Evolutionary conservation across 2,329 filamentous ascomycete species (phyloP).

Genomic region (Didymella keratinophila): DNA sequence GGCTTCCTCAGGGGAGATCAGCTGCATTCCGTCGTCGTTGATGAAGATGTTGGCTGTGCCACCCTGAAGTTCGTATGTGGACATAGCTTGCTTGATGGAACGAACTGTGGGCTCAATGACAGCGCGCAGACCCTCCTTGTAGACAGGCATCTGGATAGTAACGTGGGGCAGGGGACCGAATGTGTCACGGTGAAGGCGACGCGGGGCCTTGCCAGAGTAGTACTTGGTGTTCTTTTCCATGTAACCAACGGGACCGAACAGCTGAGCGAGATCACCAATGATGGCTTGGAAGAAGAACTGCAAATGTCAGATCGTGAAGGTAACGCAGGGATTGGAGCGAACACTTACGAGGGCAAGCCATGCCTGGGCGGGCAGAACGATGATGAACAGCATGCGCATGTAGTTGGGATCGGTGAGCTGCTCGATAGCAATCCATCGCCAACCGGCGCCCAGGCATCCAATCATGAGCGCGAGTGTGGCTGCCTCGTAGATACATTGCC

Average conservation of each 20-base stretch:
- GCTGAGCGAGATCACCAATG: slow-evolving; percentile 52
- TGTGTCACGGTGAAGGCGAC: slow-evolving; percentile 61
- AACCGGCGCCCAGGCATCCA: slow-evolving; percentile 64
- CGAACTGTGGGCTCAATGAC: slow-evolving; percentile 81
- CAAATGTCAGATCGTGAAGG: too few species aligned
- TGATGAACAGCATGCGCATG: slow-evolving; percentile 62
- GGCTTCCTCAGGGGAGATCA: slow-evolving; percentile 59
- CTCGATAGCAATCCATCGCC: slow-evolving; percentile 63
- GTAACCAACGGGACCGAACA: slow-evolving; percentile 79
- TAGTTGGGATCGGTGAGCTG: slow-evolving; percentile 62
- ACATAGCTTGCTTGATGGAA: slow-evolving; percentile 74
- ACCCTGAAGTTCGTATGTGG: slow-evolving; percentile 63
- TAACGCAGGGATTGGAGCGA: too few species aligned
- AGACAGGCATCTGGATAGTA: slow-evolving; percentile 82
- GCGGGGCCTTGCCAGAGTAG: slow-evolving; percentile 69
- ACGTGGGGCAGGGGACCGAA: slow-evolving; percentile 71
- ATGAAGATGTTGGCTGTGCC: slow-evolving; percentile 73
- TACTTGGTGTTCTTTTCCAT: slow-evolving; percentile 80
- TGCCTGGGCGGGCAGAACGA: slow-evolving; percentile 62
- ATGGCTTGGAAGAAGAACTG: slow-evolving; percentile 44
- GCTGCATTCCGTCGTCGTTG: slow-evolving; percentile 74
- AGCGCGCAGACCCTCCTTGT: slow-evolving; percentile 79
- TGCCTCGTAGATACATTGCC: slow-evolving; percentile 63
- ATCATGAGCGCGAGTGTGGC: slow-evolving; percentile 63
- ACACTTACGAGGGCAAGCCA: slow-evolving; percentile 60